Base-by-base conservation (phyloP, 352 stramenopile species). In the Pythium dissotocum region DNA sequence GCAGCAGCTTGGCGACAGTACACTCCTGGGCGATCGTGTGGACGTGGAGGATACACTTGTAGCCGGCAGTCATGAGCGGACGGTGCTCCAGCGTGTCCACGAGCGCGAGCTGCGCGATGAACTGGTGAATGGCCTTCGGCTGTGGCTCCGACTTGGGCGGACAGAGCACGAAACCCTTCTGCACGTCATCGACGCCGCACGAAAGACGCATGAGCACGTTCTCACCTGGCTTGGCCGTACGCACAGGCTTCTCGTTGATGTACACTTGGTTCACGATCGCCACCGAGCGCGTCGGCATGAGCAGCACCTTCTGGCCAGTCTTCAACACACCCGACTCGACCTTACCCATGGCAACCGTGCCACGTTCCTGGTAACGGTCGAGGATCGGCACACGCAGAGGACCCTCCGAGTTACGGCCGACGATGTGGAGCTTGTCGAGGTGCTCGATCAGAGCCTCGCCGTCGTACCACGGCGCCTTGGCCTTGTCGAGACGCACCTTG, bases 31-130 rank as follows among this genome's bases (percentile, higher is more conserved):
- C 96, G 21, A 93, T 87, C 66, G 93, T 99, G 82, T 99, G 98
- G 53, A 98, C 94, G 82, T 99, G 97, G 70, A 99, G 91, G 61
- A 99, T 98, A 61, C 92, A 97, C 72, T 98, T 97, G 80, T 99
- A 99, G 16, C 98, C 98, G 18, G 97, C 94, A 16, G 94, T 99
- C 66, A 99, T 88, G 72, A 99, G 85, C 40, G 90, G 93, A 18
- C 94, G 93, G 77, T 99, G 97, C 75, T 99, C 97, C 42, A 99
- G 90, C 65, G 99, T 95, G 66, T 99, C 97, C 40, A 99, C 87
- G 3, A 99, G 80, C 48, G 92, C 94, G 56, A 99, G 93, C 76
- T 98, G 95, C 16, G 88, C 92, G 7, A 97, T 93, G 33, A 97
- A 93, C 40, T 83, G 79, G 59, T 89, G 90, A 38, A 94, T 83